These are phyloP conservation scores for Monosporascus sp. DNA, from an alignment of 2,329 filamentous ascomycete species.

Conservation along the genomic window DNA sequence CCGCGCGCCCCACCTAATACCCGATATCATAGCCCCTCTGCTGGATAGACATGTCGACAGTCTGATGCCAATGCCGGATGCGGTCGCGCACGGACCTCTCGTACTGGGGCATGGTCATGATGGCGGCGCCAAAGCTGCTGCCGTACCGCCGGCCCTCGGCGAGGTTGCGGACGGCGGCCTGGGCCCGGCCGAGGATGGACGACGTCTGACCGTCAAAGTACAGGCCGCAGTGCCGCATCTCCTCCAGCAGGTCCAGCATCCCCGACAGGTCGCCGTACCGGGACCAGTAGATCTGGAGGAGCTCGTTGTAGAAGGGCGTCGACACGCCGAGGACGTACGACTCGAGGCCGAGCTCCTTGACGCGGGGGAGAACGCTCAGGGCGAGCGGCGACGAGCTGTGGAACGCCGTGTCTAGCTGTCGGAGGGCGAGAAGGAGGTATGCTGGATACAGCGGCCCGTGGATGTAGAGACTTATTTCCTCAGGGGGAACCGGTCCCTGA, in stretches of 20 bases:
- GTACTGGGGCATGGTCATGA: conserved; percentile 34
- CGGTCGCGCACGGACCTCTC: conserved; percentile 23
- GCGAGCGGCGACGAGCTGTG: conserved; percentile 51
- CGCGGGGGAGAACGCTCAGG: conserved; percentile 57
- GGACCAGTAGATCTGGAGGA: conserved; percentile 57
- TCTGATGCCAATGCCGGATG: conserved; percentile 24
- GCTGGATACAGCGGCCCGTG: conserved; percentile 62
- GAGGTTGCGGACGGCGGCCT: conserved; percentile 14
- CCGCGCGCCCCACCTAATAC: conserved; percentile 2
- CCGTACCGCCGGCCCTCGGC: conserved; percentile 12
- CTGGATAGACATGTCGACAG: conserved; percentile 21
- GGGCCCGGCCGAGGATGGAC: conserved; percentile 29
- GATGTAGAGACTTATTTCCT: conserved; percentile 43
- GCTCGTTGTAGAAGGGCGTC: conserved; percentile 63
- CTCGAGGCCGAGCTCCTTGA: conserved; percentile 63
- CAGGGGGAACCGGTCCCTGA: conserved; percentile 2
- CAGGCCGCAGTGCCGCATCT: conserved; percentile 62
- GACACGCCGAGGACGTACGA: conserved; percentile 69
- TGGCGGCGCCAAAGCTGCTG: conserved; percentile 22
- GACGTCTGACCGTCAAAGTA: conserved; percentile 47
- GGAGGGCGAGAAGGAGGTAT: conserved; percentile 53
- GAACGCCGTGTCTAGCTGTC: conserved; percentile 54
- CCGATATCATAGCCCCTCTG: conserved; percentile 17
- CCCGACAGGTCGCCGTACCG: conserved; percentile 52
- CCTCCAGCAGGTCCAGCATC: conserved; percentile 52